These are phyloP conservation scores for Graphium sp. DNA, from an alignment of 2,329 filamentous ascomycete species.

Conservation along the genomic window DNA sequence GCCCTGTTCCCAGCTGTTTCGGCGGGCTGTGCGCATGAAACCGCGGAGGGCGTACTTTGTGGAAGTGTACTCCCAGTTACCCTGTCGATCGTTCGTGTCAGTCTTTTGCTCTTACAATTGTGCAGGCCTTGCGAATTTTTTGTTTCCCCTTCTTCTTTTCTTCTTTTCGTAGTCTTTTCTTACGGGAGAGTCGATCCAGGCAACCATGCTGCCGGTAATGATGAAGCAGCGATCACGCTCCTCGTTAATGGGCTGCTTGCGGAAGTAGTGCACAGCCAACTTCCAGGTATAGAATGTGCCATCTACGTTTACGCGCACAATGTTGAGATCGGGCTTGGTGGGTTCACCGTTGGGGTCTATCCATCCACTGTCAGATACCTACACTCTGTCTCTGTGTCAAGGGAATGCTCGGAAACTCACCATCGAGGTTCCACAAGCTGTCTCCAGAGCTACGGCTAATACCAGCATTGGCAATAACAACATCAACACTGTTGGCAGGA, in stretches of 20 bases:
- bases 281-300: conserved; percentile 27
- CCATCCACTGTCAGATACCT: no score
- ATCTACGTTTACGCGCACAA: conserved; percentile 20
- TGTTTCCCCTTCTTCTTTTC: no score
- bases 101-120: no score
- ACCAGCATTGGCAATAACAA: conserved; percentile 30
- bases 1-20: conserved; percentile 19
- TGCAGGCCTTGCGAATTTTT: no score
- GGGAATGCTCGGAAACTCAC: conserved; percentile 7
- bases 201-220: conserved; percentile 27
- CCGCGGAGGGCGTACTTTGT: conserved; percentile 25
- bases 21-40: conserved; percentile 21
- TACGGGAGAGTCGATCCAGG: conserved; percentile 25
- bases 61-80: conserved; percentile 21
- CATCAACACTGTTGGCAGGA: conserved; percentile 20
- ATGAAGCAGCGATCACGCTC: conserved; percentile 28
- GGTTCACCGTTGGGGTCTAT: conserved; percentile 10
- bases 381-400: no score
- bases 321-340: conserved; percentile 20
- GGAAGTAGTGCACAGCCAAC: conserved; percentile 26
- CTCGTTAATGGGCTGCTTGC: conserved; percentile 17
- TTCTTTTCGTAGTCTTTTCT: no score
- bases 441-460: conserved; percentile 19
- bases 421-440: conserved; percentile 19
- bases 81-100: no score